phyloP scores from a whole-genome alignment of 2,329 filamentous ascomycete species.

The Fusarium newnesense region DNA sequence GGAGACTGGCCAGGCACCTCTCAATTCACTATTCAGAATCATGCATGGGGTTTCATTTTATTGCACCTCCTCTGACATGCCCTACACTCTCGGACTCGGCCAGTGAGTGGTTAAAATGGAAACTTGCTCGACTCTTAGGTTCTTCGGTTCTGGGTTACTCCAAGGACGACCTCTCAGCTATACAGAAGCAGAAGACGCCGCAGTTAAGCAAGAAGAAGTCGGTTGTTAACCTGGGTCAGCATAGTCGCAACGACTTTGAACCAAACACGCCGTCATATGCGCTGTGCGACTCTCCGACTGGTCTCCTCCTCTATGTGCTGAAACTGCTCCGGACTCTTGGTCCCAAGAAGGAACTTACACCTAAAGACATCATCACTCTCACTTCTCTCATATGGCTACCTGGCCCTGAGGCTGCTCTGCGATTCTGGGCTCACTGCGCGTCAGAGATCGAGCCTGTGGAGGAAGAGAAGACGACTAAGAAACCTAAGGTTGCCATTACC shows the following conservation, averaged over 20 bases:
- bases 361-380: conserved; percentile 67
- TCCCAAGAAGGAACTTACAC: conserved; percentile 55
- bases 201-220: conserved; percentile 19
- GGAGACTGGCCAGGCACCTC: conserved; percentile 59
- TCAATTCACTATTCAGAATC: conserved; percentile 58
- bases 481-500: conserved; percentile 58
- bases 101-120: conserved; percentile 65
- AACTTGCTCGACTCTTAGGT: conserved; percentile 60
- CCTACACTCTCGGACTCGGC: conserved; percentile 59
- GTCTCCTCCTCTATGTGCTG: conserved; percentile 65
- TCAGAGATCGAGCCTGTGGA: conserved; percentile 47
- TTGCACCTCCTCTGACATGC: conserved; percentile 64
- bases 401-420: conserved; percentile 68
- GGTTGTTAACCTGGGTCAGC: conserved; percentile 43
- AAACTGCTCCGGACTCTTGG: conserved; percentile 56
- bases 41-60: conserved; percentile 70
- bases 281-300: conserved; percentile 70
- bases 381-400: conserved; percentile 73
- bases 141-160: conserved; percentile 66
- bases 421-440: conserved; percentile 63
- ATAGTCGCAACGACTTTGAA: conserved; percentile 50
- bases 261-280: conserved; percentile 69
- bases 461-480: conserved; percentile 40
- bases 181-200: conserved; percentile 43
- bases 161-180: conserved; percentile 59